These are phyloP conservation scores for Cichorium intybus DNA, from an alignment of 140 eudicot genomes.

Conservation along the genomic window DNA sequence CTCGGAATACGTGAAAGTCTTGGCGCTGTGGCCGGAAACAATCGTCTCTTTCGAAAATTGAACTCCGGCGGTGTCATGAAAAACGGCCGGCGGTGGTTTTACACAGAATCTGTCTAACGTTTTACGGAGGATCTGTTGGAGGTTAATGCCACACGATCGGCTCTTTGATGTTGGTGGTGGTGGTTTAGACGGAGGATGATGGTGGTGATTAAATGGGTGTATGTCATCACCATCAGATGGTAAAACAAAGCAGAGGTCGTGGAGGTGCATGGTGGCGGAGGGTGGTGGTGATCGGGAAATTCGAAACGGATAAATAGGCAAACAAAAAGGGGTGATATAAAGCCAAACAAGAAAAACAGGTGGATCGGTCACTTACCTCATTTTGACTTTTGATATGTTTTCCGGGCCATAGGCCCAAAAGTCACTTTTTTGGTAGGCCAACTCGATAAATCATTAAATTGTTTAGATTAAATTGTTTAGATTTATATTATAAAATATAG, in stretches of 20 bases:
- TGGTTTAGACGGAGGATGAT: neutral
- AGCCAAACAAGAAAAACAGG: constrained; percentile 26
- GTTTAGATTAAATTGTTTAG: neutral
- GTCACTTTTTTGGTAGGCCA: constrained; percentile 13
- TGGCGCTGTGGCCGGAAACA: constrained; percentile 44
- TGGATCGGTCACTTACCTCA: constrained; percentile 39
- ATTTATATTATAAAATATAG: neutral
- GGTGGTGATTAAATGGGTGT: constrained; percentile 21
- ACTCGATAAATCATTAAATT: neutral
- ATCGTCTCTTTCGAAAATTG: constrained; percentile 43
- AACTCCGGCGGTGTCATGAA: constrained; percentile 74
- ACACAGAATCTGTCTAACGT: constrained; percentile 31
- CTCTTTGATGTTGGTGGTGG: constrained; percentile 11
- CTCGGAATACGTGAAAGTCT: constrained; percentile 79
- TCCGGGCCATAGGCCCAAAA: neutral
- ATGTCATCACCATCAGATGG: constrained; percentile 51
- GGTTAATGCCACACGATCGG: constrained; percentile 28
- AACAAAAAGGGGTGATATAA: neutral
- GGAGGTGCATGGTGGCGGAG: constrained; percentile 51
- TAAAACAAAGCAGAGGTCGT: constrained; percentile 50
- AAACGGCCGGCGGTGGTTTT: constrained; percentile 29
- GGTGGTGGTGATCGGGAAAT: constrained; percentile 20
- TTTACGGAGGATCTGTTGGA: constrained; percentile 18
- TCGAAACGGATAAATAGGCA: constrained; percentile 26
- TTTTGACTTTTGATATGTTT: constrained; percentile 24